Evolutionary conservation across 208 protist species (phyloP), one percentile per base, ranked within the genome.

Genomic region (Crithidia mellificae): DNA sequence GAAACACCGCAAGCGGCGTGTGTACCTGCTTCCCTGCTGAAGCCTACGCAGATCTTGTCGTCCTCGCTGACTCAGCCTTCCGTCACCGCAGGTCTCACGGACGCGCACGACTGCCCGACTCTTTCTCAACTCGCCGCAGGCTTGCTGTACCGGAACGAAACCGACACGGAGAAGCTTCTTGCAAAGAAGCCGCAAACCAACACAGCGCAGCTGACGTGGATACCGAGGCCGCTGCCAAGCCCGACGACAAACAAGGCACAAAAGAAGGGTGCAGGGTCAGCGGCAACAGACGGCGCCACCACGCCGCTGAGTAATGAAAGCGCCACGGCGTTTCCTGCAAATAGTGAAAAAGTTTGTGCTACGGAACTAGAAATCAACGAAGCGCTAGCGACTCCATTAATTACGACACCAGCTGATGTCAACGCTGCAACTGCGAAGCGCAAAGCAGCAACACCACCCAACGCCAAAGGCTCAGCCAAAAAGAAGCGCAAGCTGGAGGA

Each of bases 141-240:
- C 7, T 19, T 63, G 57, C 43, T 63, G 43, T 20, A 11, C 43
- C 12, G 19, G 11, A 43, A 63, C 44, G n/a, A 12, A 5, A 0
- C 11, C 11, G 39, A 29, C 39, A 24, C 15, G 11, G 22, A n/a
- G 0, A 41, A 25, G 8, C 56, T 38, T n/a, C 56, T 11, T 9
- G 14, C 24, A 41, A 6, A 24, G 56, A 34, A 22, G 3, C 14
- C 36, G 36, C 15, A 39, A 24, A 44, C 52, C 24, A 66, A 49
- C 59, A 11, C 59, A 3, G 36, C 41, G 43, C 27, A 36, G 41
- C 32, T 74, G 27, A 47, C 67, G 44, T 73, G 67, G 67, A 39
- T 27, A 22, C 50, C 67, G 30, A 43, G 24, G 15, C 50, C 58
- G 22, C 51, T 73, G 50, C 67, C 47, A 8, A 34, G 34, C n/a